Evolutionary conservation across 805 yeast species (phyloP).

Genomic region (Kodamaea kakaduensis): DNA sequence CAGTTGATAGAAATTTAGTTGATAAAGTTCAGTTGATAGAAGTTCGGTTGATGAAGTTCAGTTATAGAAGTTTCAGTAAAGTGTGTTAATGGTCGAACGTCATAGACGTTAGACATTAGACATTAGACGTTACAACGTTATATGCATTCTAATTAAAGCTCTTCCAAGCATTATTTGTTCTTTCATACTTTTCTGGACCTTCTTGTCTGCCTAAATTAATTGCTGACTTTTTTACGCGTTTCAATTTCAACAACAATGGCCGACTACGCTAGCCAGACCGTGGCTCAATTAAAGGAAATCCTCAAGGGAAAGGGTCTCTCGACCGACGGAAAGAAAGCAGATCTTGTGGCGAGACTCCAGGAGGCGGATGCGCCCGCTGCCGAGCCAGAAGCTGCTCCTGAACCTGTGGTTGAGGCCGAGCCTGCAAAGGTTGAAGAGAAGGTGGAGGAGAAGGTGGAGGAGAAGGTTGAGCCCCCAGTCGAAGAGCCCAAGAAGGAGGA

Average conservation of each 20-base stretch:
- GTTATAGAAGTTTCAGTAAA: no score
- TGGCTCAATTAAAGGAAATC: slow-evolving; percentile 77
- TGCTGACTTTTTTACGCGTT: slow-evolving; percentile 3
- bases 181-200: no score
- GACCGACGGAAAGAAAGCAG: slow-evolving; percentile 76
- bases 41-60: no score
- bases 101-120: no score
- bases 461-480: slow-evolving; percentile 14
- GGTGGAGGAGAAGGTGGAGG: slow-evolving; percentile 9
- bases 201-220: no score
- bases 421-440: slow-evolving; percentile 11
- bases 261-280: slow-evolving; percentile 63
- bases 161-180: no score
- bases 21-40: no score
- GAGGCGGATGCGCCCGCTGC: slow-evolving; percentile 45
- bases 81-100: no score
- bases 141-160: no score
- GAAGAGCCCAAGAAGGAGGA: slow-evolving; percentile 28
- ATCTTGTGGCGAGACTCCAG: slow-evolving; percentile 59
- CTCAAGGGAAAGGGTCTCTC: slow-evolving; percentile 66
- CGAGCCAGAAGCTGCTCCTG: slow-evolving; percentile 15
- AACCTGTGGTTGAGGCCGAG: slow-evolving; percentile 13
- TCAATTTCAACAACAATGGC: slow-evolving; percentile 33
- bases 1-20: no score
- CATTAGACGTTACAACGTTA: no score